These are phyloP conservation scores for Pharnaceum exiguum DNA, from an alignment of 148 eudicot genomes.

Conservation along the genomic window DNA sequence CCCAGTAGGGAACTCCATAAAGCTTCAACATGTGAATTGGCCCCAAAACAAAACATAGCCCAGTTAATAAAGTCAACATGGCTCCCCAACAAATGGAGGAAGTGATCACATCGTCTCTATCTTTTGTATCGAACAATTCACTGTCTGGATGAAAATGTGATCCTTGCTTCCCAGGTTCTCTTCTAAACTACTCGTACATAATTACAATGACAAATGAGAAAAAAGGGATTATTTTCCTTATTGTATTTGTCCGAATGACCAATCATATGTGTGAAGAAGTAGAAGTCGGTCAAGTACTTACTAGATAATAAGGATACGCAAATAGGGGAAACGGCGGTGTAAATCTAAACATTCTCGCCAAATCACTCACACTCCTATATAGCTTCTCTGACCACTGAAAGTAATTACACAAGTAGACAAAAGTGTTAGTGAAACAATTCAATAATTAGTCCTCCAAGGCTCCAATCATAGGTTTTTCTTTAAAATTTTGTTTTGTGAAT, in stretches of 20 bases:
- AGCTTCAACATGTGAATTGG: slow-evolving; percentile 42
- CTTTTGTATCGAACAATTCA: slow-evolving; percentile 38
- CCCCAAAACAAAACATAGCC: slow-evolving; percentile 37
- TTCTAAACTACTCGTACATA: slow-evolving; percentile 35
- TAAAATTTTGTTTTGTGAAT: too few relatives aligned
- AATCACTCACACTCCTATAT: slow-evolving; percentile 27
- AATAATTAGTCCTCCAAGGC: background rate
- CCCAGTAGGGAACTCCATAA: slow-evolving; percentile 48
- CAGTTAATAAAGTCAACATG: slow-evolving; percentile 39
- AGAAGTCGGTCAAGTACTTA: too few relatives aligned
- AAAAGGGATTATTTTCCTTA: too few relatives aligned
- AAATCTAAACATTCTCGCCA: slow-evolving; percentile 36
- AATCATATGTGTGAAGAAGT: too few relatives aligned
- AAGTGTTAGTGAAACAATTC: too few relatives aligned
- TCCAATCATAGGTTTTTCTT: background rate
- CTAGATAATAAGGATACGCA: slow-evolving; percentile 53
- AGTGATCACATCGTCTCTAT: slow-evolving; percentile 43
- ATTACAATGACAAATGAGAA: too few relatives aligned
- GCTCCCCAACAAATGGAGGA: slow-evolving; percentile 49
- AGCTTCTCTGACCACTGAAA: slow-evolving; percentile 44
- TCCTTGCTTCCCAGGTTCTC: slow-evolving; percentile 55
- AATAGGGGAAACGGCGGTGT: slow-evolving; percentile 51
- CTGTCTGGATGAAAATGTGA: slow-evolving; percentile 53
- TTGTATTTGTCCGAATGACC: too few relatives aligned
- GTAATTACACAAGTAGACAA: background rate